Evolutionary conservation across 768 basidiomycete species (phyloP).

Genomic region (Psilocybe cyanescens): DNA sequence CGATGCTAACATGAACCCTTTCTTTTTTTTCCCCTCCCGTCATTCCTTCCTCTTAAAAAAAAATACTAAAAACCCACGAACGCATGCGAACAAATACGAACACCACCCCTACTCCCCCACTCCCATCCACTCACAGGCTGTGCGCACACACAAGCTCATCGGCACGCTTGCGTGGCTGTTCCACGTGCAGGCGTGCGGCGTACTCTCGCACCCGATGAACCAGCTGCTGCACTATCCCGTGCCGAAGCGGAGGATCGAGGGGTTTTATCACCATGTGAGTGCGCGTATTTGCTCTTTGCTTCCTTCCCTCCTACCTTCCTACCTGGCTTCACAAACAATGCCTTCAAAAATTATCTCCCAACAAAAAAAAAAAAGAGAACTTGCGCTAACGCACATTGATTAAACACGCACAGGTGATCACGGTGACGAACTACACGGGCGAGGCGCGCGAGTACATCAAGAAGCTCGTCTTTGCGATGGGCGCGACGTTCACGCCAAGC

Average conservation of each 20-base stretch:
- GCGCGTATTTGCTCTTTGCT: not conserved
- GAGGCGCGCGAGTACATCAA: slow-evolving; percentile 88
- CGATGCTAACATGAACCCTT: too few relatives aligned
- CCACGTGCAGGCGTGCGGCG: slow-evolving; percentile 68
- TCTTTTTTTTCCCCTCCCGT: too few relatives aligned
- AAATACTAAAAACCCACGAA: too few relatives aligned
- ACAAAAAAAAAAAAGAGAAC: too few relatives aligned
- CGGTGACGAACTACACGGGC: slow-evolving; percentile 89
- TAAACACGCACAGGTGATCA: slow-evolving; percentile 58
- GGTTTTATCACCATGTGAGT: slow-evolving; percentile 65
- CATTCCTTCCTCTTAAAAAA: too few relatives aligned
- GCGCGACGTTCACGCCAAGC: slow-evolving; percentile 80
- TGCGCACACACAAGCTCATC: slow-evolving; percentile 58
- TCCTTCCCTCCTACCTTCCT: slow-evolving; percentile 2
- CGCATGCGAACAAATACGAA: too few relatives aligned
- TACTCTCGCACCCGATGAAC: slow-evolving; percentile 65
- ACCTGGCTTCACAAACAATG: not conserved
- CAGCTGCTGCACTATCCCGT: slow-evolving; percentile 87
- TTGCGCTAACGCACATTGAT: not conserved
- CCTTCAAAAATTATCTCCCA: not conserved
- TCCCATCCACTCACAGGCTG: slow-evolving; percentile 65
- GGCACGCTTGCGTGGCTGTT: slow-evolving; percentile 87
- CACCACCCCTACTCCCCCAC: too few relatives aligned
- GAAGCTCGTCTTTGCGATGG: slow-evolving; percentile 76
- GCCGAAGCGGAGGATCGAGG: slow-evolving; percentile 61